These are phyloP conservation scores for Piper betle DNA, from an alignment of 164 flowering plant species.

Conservation along the genomic window DNA sequence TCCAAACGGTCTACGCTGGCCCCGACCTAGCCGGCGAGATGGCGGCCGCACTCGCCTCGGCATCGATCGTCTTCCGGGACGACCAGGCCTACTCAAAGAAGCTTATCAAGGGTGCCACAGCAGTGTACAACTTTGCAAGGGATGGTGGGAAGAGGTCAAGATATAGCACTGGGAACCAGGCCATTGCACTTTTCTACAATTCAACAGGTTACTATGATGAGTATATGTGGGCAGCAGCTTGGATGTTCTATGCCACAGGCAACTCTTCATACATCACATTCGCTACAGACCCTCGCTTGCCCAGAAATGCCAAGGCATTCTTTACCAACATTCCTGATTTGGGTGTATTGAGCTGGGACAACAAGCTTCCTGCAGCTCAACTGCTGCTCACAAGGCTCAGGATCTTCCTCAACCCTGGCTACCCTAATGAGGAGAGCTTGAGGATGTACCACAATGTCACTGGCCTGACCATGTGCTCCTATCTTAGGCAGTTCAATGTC, in stretches of 20 bases:
- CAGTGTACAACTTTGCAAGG: conserved; percentile 43
- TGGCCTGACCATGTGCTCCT: conserved; percentile 64
- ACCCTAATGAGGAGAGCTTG: conserved; percentile 57
- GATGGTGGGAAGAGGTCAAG: conserved; percentile 18
- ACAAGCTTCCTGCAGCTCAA: conserved; percentile 44
- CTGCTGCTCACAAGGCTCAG: conserved; percentile 31
- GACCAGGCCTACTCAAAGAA: conserved; percentile 35
- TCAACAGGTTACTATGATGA: conserved; percentile 68
- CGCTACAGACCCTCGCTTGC: conserved; percentile 42
- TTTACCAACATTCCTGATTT: conserved; percentile 10
- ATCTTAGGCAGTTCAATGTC: conserved; percentile 28
- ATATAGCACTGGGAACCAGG: conserved; percentile 29
- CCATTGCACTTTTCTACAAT: conserved; percentile 39
- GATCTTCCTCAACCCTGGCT: conserved; percentile 42
- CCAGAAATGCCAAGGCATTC: conserved; percentile 39
- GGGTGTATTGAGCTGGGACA: conserved; percentile 48
- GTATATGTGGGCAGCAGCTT: conserved; percentile 76
- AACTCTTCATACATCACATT: conserved; percentile 32
- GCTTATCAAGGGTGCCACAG: conserved; percentile 51
- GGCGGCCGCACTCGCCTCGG: conserved; percentile 82
- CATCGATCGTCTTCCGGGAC: conserved; percentile 76
- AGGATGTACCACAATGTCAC: conserved; percentile 43
- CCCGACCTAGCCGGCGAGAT: conserved; percentile 76
- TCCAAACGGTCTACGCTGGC: conserved; percentile 15
- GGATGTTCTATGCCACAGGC: conserved; percentile 85